A percentile compares a stretch with the other conserved stretches of the same genome.
Evolutionary conservation across 441 rosid species (phyloP).

Genomic region (Sinapis alba): DNA sequence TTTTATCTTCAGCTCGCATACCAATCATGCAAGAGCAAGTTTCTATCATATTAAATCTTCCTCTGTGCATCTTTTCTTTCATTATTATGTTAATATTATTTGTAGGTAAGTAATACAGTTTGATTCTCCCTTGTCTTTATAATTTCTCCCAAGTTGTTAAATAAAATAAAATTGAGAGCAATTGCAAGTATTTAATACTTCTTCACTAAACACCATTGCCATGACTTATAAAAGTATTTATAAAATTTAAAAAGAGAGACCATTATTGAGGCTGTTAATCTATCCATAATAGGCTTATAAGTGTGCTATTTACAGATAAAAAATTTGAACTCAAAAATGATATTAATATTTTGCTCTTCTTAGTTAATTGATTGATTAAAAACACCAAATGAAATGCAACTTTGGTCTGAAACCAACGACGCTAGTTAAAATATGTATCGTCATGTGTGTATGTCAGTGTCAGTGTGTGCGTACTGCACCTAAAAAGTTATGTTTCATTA

Average conservation of each 20-base stretch:
- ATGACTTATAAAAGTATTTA: background rate
- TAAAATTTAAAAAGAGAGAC: background rate
- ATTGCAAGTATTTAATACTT: background rate
- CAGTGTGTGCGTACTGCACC: background rate
- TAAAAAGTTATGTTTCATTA: background rate
- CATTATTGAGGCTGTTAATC: background rate
- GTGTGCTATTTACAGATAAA: background rate
- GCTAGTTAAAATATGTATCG: slow-evolving; percentile 4
- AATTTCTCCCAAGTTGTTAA: slow-evolving; percentile 13
- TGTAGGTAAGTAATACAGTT: slow-evolving; percentile 31
- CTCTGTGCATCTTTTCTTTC: slow-evolving; percentile 16
- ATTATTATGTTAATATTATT: slow-evolving; percentile 34
- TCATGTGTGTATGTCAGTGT: background rate
- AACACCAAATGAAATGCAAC: slow-evolving; percentile 12
- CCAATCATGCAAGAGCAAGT: slow-evolving; percentile 31
- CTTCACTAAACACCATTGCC: slow-evolving; percentile 2
- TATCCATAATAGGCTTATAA: background rate
- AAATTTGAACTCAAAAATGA: background rate
- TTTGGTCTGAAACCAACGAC: slow-evolving; percentile 15
- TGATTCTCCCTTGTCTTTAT: slow-evolving; percentile 21
- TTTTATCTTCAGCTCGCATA: slow-evolving; percentile 28
- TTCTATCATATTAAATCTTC: slow-evolving; percentile 17
- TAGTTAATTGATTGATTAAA: background rate
- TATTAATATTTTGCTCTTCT: background rate
- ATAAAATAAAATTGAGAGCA: slow-evolving; percentile 15